Conservation (phyloP, 768 basidiomycete genomes). For the Pholiota conissans region DNA sequence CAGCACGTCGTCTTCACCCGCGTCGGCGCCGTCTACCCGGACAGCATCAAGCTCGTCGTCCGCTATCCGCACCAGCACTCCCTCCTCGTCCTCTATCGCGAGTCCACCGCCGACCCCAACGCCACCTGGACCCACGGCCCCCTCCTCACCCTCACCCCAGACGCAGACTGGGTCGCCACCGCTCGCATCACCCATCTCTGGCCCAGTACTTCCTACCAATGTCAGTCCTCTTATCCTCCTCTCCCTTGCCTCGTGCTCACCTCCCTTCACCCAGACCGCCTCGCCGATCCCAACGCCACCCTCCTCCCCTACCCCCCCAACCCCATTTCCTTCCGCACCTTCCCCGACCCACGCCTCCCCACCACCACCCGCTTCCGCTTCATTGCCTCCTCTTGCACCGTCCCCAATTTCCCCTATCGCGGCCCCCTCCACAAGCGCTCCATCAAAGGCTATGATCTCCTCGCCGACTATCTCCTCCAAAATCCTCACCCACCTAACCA, state of each 20-base stretch:
- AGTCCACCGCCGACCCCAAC: constrained; percentile 27
- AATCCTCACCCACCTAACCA: constrained; percentile 8
- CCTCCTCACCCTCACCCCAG: constrained; percentile 37
- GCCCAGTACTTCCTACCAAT: constrained; percentile 72
- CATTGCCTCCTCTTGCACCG: constrained; percentile 64
- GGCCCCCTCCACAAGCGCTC: constrained; percentile 48
- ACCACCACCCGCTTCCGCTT: constrained; percentile 64
- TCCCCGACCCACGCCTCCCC: constrained; percentile 65
- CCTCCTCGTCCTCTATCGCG: constrained; percentile 48
- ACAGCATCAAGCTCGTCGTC: constrained; percentile 60
- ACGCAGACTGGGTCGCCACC: constrained; percentile 61
- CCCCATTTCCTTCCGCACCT: constrained; percentile 67
- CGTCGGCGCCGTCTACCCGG: constrained; percentile 68
- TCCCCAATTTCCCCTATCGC: constrained; percentile 73
- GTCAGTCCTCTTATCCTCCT: constrained; percentile 33
- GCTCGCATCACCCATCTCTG: constrained; percentile 57
- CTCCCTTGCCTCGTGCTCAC: constrained; percentile 6
- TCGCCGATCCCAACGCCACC: constrained; percentile 41
- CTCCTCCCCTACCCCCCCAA: constrained; percentile 47
- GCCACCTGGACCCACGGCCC: constrained; percentile 57
- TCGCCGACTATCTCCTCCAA: constrained; percentile 53
- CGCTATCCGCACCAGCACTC: constrained; percentile 52
- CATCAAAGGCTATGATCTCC: constrained; percentile 65
- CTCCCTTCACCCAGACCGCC: constrained; percentile 39
- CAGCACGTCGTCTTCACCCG: constrained; percentile 61